Evolutionary conservation across 2,329 filamentous ascomycete genomes (phyloP).

Genomic region (Microdochium trichocladiopsis): DNA sequence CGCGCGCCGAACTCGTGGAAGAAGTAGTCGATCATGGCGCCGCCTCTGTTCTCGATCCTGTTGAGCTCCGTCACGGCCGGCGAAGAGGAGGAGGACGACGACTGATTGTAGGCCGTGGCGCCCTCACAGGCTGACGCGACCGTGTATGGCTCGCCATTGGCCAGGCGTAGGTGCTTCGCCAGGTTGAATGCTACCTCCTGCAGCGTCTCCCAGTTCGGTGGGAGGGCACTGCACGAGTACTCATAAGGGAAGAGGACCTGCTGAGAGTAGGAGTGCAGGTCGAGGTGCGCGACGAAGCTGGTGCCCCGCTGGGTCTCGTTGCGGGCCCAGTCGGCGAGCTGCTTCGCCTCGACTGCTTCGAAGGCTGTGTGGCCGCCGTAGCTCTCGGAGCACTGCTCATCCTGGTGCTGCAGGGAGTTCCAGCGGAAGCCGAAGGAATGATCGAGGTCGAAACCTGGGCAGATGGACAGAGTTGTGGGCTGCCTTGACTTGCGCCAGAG

Average conservation of each 20-base stretch:
- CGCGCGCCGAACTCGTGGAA: constrained; percentile 78
- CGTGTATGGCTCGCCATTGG: constrained; percentile 67
- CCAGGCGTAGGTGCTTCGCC: constrained; percentile 80
- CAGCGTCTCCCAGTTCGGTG: constrained; percentile 84
- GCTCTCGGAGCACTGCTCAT: constrained; percentile 84
- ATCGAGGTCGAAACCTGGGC: constrained; percentile 83
- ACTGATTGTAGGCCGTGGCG: constrained; percentile 40
- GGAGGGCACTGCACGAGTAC: constrained; percentile 70
- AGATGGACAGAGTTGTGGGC: constrained; percentile 73
- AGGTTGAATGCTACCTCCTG: constrained; percentile 85
- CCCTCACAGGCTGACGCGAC: constrained; percentile 85
- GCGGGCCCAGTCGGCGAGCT: constrained; percentile 73
- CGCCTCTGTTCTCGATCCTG: constrained; percentile 65
- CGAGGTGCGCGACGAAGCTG: constrained; percentile 76
- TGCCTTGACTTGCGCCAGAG: constrained; percentile 95
- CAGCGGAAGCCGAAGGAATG: constrained; percentile 81
- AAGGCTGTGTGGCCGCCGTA: constrained; percentile 82
- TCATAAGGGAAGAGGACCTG: constrained; percentile 90
- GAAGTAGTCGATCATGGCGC: constrained; percentile 90
- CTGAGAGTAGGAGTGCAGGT: constrained; percentile 93
- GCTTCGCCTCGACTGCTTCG: constrained; percentile 70
- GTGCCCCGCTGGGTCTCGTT: constrained; percentile 68
- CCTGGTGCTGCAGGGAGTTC: constrained; percentile 59
- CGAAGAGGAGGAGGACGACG: constrained; percentile 2
- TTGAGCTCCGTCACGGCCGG: constrained; percentile 22